These are phyloP conservation scores for Apiotrichum veenhuisii DNA, from an alignment of 1,284 basidiomycete species.

Conservation along the genomic window DNA sequence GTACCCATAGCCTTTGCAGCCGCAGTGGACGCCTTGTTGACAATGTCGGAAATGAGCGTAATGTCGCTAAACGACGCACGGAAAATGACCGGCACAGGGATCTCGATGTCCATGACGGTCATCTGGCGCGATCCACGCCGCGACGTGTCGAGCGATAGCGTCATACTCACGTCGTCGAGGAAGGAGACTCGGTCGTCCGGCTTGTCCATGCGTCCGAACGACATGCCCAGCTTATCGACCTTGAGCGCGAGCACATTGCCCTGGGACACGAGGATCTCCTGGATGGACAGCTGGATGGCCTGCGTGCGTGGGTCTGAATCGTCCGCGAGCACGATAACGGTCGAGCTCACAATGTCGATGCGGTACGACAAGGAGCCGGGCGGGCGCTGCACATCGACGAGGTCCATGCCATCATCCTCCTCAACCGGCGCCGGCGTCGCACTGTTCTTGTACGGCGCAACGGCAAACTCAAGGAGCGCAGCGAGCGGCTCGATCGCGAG, in stretches of 20 bases:
- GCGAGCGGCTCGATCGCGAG: slow-evolving; percentile 92
- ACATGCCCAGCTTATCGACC: slow-evolving; percentile 86
- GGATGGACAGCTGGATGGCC: slow-evolving; percentile 80
- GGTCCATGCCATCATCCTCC: slow-evolving; percentile 21
- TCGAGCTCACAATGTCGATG: slow-evolving; percentile 87
- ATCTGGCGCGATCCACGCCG: slow-evolving; percentile 68
- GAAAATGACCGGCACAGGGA: slow-evolving; percentile 76
- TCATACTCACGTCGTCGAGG: slow-evolving; percentile 87
- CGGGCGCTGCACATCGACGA: slow-evolving; percentile 8
- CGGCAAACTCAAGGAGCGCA: slow-evolving; percentile 80
- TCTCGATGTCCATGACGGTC: slow-evolving; percentile 78
- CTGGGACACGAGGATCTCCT: slow-evolving; percentile 84
- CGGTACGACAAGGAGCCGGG: slow-evolving; percentile 58
- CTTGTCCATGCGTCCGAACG: slow-evolving; percentile 82
- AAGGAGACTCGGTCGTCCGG: slow-evolving; percentile 74
- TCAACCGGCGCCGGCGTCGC: slow-evolving; percentile 18
- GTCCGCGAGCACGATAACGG: slow-evolving; percentile 82
- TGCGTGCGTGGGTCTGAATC: slow-evolving; percentile 76
- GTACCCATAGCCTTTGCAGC: slow-evolving; percentile 34
- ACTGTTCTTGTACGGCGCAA: slow-evolving; percentile 57
- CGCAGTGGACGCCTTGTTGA: slow-evolving; percentile 80
- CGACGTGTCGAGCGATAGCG: slow-evolving; percentile 79
- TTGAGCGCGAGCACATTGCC: slow-evolving; percentile 84
- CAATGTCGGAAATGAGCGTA: slow-evolving; percentile 79
- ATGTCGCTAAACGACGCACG: slow-evolving; percentile 92